phyloP scores from a whole-genome alignment of 1,284 basidiomycete species.

The Leccinum subspadiceum region DNA sequence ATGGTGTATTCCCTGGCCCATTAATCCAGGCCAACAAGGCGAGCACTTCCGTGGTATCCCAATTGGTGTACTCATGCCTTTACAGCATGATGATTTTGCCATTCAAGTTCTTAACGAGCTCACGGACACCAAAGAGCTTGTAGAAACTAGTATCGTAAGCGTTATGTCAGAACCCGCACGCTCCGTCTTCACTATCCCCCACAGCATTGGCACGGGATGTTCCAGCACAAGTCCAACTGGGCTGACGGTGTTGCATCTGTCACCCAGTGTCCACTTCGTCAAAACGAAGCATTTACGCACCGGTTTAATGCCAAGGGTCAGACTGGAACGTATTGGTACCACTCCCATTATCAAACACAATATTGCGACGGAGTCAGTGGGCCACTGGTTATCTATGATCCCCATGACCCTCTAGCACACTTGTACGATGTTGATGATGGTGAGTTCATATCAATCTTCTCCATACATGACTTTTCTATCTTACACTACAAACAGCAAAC shows the following conservation, averaged over 20 bases:
- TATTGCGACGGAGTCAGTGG: constrained; percentile 52
- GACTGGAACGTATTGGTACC: constrained; percentile 36
- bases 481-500: constrained; percentile 21
- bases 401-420: constrained; percentile 32
- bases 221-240: constrained; percentile 31
- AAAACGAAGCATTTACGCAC: constrained; percentile 22
- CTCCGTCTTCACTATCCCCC: neutral
- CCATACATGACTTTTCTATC: neutral
- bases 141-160: constrained; percentile 36
- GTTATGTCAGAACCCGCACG: neutral
- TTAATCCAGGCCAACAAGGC: constrained; percentile 27
- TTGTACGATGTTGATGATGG: constrained; percentile 43
- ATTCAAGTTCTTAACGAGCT: constrained; percentile 34
- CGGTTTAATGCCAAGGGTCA: constrained; percentile 22
- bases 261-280: constrained; percentile 36
- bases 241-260: constrained; percentile 32
- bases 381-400: constrained; percentile 39
- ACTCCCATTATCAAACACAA: constrained; percentile 30
- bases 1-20: constrained; percentile 28
- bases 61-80: neutral
- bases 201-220: constrained; percentile 38
- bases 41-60: neutral
- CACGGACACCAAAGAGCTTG: constrained; percentile 31
- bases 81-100: constrained; percentile 21
- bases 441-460: constrained; percentile 6